Percentiles rank a stretch among this genome's conserved stretches.
Evolutionary conservation across 2,329 filamentous ascomycete genomes (phyloP).

Genomic region (Metarhizium brunneum): DNA sequence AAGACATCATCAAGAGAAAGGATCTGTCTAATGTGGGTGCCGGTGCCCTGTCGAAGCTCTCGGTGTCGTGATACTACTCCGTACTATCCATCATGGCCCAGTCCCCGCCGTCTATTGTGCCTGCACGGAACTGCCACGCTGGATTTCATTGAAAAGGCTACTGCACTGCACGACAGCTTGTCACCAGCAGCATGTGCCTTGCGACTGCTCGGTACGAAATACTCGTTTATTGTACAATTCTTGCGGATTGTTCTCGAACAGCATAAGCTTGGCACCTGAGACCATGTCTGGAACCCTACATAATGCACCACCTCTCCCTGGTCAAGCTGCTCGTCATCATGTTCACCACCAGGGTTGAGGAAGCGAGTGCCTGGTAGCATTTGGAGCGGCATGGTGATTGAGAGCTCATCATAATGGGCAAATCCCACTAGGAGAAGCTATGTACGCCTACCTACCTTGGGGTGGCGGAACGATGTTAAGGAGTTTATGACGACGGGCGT

Average conservation of each 20-base stretch:
- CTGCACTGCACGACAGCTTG: neutral
- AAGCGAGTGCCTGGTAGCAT: neutral
- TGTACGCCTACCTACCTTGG: no score
- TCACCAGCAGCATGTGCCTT: neutral
- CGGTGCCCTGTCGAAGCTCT: neutral
- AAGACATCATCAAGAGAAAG: slow-evolving; percentile 3
- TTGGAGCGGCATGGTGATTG: neutral
- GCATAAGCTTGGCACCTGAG: neutral
- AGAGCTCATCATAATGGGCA: neutral
- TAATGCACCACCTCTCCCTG: neutral
- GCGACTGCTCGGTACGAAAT: neutral
- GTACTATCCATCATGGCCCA: neutral
- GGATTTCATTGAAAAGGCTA: neutral
- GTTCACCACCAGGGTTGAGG: slow-evolving; percentile 4
- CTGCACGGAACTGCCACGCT: neutral
- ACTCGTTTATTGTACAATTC: neutral
- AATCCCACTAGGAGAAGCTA: no score
- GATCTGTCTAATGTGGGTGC: neutral
- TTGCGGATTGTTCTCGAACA: neutral
- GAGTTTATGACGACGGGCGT: neutral
- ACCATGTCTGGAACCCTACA: neutral
- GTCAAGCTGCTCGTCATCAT: slow-evolving; percentile 3
- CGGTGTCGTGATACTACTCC: neutral
- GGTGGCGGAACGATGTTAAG: no score
- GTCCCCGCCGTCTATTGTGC: neutral